These are phyloP conservation scores for Aquilaria malaccensis DNA, from an alignment of 345 rosid species.

Conservation along the genomic window DNA sequence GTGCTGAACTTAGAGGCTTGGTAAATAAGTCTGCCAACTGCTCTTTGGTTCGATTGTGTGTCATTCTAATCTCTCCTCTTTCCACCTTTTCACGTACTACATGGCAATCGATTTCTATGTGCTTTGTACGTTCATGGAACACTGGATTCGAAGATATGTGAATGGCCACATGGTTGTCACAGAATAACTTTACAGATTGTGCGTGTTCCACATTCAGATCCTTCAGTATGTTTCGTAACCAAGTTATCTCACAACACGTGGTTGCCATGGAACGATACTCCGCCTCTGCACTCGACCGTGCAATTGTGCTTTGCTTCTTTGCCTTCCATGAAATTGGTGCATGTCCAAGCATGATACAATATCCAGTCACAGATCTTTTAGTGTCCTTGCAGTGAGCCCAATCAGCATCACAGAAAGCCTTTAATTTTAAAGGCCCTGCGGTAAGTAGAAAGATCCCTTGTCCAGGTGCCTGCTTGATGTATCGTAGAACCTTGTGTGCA, in stretches of 20 bases:
- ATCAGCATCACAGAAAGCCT: constrained; percentile 1
- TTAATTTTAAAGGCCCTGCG: not conserved
- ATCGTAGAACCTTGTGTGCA: not conserved
- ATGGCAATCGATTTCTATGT: no score
- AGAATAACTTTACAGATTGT: no score
- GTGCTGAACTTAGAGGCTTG: no score
- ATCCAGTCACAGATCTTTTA: not conserved
- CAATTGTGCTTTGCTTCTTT: constrained; percentile 3
- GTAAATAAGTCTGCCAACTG: no score
- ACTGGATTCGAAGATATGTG: no score
- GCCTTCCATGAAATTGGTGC: not conserved
- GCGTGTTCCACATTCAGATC: no score
- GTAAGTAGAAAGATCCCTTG: not conserved
- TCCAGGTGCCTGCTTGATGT: not conserved
- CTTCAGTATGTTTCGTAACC: not conserved
- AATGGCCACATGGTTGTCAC: no score
- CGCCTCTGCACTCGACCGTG: not conserved
- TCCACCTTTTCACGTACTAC: no score
- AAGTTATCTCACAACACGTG: constrained; percentile 2
- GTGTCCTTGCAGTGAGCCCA: not conserved
- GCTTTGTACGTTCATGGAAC: no score
- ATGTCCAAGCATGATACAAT: not conserved
- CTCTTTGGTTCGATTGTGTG: no score
- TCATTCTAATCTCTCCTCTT: no score
- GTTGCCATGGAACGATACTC: constrained; percentile 6